A percentile compares a stretch with the other conserved stretches of the same genome.
phyloP scores from a whole-genome alignment of 257 asterid species.

The Fraxinus anomala region DNA sequence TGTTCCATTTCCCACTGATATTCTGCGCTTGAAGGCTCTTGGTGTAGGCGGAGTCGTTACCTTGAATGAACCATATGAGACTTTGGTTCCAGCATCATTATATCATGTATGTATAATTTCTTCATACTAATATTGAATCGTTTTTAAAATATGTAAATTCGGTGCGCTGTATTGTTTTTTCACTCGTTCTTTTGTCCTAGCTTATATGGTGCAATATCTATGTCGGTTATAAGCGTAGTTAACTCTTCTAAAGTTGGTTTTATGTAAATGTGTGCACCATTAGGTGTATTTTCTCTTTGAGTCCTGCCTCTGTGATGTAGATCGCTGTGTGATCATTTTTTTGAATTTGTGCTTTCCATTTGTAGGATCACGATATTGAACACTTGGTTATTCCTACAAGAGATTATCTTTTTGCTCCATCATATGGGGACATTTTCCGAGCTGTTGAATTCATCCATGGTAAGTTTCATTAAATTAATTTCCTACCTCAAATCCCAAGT shows the following conservation, averaged over 20 bases:
- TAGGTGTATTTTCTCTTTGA: slow-evolving; percentile 8
- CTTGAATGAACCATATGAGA: slow-evolving; percentile 84
- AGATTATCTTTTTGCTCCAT: slow-evolving; percentile 96
- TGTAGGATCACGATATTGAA: slow-evolving; percentile 65
- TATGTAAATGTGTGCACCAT: background rate
- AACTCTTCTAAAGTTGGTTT: background rate
- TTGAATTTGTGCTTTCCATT: slow-evolving; percentile 3
- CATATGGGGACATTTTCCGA: slow-evolving; percentile 60
- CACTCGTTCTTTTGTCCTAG: background rate
- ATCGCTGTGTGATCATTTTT: background rate
- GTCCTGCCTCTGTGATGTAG: background rate
- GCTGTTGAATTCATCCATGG: slow-evolving; percentile 89
- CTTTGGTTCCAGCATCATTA: slow-evolving; percentile 72
- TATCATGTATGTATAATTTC: slow-evolving; percentile 55
- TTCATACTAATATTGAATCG: background rate
- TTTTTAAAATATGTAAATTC: too few relatives aligned
- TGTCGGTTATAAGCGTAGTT: background rate
- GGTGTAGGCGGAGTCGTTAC: slow-evolving; percentile 93
- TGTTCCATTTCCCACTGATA: slow-evolving; percentile 95
- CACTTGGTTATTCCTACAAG: slow-evolving; percentile 95
- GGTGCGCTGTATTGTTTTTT: background rate
- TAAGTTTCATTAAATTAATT: slow-evolving; percentile 25
- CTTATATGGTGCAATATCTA: background rate
- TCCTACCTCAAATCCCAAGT: background rate
- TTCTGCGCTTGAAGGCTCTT: slow-evolving; percentile 76